Evolutionary conservation across 2,329 filamentous ascomycete genomes (phyloP), one percentile per base, ranked within the genome.

Genomic region (Trichoderma arundinaceum): DNA sequence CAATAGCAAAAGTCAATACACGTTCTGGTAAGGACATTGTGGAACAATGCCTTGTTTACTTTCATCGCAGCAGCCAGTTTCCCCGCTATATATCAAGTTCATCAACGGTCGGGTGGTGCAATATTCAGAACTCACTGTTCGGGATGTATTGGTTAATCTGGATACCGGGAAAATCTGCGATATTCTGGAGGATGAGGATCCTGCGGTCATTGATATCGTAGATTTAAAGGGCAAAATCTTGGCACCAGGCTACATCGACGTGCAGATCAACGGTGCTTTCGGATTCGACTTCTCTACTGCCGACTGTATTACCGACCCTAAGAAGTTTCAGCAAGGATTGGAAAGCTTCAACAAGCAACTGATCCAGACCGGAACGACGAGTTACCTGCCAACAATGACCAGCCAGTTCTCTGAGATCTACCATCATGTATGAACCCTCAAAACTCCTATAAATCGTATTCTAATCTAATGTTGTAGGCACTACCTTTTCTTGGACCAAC

Each of bases 401-500:
- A 51, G 48, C 15, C 48, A 51, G 13, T 51, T 51, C 48, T 7
- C 48, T 10, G 6, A 51, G 28, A 51, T 28, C 22, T 51, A 51
- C 48, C 28, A 51, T 51, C 48, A 51, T 51, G 48, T 51, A 51
- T n/a, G 48, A 28, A 28, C 22, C 22, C 2, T 28, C 22, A 28
- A 28, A 28, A 28, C 22, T 28, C 22, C 22, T 28, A 4, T 3
- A 28, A 28, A 28, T 28, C 22, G 22, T 28, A 28, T 28, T 28
- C 4, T 28, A 28, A 28, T 28, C 22, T 28, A 2, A 28, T 28
- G n/a, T 28, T 28, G 22, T 28, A 51, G 48, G 48, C 48, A 8
- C 15, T 51, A 33, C 48, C 48, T 12, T 51, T 51, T 51, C 48
- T 51, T 12, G 48, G 48, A 33, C 48, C 48, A n/a, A 51, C 48